Base-by-base conservation (phyloP, 164 flowering plant genomes). In the Magnolia officinalis region DNA sequence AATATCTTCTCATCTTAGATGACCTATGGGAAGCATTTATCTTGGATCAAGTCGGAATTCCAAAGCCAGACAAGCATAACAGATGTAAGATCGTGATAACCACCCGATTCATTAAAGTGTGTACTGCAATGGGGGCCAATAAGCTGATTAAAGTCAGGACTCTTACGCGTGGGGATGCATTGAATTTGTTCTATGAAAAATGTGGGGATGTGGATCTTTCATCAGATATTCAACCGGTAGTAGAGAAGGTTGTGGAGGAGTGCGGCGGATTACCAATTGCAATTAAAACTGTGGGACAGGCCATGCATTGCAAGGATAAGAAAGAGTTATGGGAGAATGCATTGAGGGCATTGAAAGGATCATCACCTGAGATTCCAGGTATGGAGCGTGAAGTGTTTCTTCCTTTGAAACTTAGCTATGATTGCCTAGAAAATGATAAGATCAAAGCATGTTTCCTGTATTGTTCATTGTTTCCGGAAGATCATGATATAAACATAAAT, bases 11-110 rank as follows among this genome's bases (percentile, higher is more conserved):
- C 21, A 79, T 81, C 64, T 59, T 83, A 0, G 83, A 83, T 75
- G 81, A 83, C 70, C 77, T 81, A 0, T 79, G 84, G 84, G 74
- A 75, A 75, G 66, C 18, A 31, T 72, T 83, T 49, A 67, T 68
- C 58, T 73, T 83, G 75, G 80, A 81, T n/a, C 11, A 2, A 19
- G 29, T 83, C 21, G 84, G 86, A 6, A 29, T 83, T 51, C 86
- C 84, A 24, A 65, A 23, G 45, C 67, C 70, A 6, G 66, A 72
- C 11, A 59, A 24, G 29, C 75, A 76, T 0, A 55, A 6, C 1
- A 50, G 72, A 9, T 76, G 78, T 16, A 81, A 79, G 79, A 79
- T 81, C 50, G 26, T 76, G 14, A 4, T 83, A 14, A 81, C 86
- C 14, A 69, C 86, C 50, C 63, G 81, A 11, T 58, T 16, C 45